Evolutionary conservation across 441 rosid species (phyloP).

Genomic region (Populus tomentosa): DNA sequence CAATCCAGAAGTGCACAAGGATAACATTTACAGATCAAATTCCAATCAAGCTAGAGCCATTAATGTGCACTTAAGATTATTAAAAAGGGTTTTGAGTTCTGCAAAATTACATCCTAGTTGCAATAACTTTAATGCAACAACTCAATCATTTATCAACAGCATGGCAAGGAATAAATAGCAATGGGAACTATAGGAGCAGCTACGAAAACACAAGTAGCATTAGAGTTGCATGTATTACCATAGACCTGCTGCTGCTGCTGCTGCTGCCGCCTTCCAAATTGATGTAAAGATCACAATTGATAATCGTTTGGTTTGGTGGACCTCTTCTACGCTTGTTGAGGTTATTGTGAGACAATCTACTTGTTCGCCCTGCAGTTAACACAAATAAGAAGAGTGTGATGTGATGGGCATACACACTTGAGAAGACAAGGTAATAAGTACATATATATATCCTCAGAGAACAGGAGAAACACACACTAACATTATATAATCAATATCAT

Average conservation of each 20-base stretch:
- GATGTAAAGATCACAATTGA: conserved; percentile 39
- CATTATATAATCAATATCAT: too few species aligned
- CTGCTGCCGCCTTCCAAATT: conserved; percentile 24
- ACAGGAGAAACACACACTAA: too few species aligned
- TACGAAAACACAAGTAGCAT: not conserved
- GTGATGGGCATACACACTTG: not conserved
- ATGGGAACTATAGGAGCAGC: not conserved
- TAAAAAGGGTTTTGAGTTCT: too few species aligned
- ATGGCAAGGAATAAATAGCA: not conserved
- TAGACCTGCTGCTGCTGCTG: conserved; percentile 16
- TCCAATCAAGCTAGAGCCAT: too few species aligned
- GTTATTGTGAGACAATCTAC: conserved; percentile 30
- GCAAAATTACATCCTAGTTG: too few species aligned
- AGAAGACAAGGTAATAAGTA: not conserved
- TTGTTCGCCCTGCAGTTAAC: conserved; percentile 23
- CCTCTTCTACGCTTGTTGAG: conserved; percentile 45
- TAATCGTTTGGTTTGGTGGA: conserved; percentile 25
- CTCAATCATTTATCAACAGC: not conserved
- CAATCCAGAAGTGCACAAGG: too few species aligned
- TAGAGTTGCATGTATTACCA: conserved; percentile 23
- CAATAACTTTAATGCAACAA: too few species aligned
- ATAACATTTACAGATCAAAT: too few species aligned
- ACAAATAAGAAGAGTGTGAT: not conserved
- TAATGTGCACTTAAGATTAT: too few species aligned
- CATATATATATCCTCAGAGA: not conserved